Conservation (phyloP, 2,329 filamentous ascomycete genomes). For the Aspergillus chevalieri region DNA sequence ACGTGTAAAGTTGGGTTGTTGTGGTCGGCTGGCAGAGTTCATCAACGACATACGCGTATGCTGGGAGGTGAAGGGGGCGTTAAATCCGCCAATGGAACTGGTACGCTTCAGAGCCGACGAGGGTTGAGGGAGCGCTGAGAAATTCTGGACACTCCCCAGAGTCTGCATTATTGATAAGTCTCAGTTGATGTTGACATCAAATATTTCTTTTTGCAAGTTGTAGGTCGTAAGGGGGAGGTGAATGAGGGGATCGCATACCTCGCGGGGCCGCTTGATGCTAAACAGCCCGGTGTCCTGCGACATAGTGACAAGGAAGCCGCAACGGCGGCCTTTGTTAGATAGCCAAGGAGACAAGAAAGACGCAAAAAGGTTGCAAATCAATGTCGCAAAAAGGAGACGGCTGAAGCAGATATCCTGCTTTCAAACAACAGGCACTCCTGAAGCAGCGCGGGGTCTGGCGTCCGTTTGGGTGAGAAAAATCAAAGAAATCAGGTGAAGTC, state of each 20-base stretch:
- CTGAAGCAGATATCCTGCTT: neutral
- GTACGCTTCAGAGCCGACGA: conserved; percentile 91
- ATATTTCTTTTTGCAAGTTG: neutral
- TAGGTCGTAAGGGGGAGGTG: neutral
- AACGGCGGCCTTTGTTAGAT: conserved; percentile 14
- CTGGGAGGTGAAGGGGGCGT: conserved; percentile 59
- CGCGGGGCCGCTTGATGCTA: conserved; percentile 84
- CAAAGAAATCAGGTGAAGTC: neutral
- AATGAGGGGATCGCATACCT: conserved; percentile 53
- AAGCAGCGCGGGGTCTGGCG: conserved; percentile 12
- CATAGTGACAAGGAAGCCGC: conserved; percentile 50
- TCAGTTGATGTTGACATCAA: conserved; percentile 10
- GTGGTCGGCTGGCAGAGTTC: conserved; percentile 74
- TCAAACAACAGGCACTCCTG: conserved; percentile 7
- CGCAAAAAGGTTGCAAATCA: neutral
- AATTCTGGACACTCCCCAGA: conserved; percentile 74
- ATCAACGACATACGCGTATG: conserved; percentile 82
- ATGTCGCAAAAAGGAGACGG: neutral
- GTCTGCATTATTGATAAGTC: conserved; percentile 48
- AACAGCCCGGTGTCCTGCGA: conserved; percentile 83
- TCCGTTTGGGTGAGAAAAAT: conserved; percentile 5
- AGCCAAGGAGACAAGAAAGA: neutral
- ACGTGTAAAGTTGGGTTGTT: conserved; percentile 79
- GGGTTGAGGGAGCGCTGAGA: conserved; percentile 81
- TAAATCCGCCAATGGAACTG: conserved; percentile 65